These are phyloP conservation scores for Acacia crassicarpa DNA, from an alignment of 306 rosid genomes.

Conservation along the genomic window DNA sequence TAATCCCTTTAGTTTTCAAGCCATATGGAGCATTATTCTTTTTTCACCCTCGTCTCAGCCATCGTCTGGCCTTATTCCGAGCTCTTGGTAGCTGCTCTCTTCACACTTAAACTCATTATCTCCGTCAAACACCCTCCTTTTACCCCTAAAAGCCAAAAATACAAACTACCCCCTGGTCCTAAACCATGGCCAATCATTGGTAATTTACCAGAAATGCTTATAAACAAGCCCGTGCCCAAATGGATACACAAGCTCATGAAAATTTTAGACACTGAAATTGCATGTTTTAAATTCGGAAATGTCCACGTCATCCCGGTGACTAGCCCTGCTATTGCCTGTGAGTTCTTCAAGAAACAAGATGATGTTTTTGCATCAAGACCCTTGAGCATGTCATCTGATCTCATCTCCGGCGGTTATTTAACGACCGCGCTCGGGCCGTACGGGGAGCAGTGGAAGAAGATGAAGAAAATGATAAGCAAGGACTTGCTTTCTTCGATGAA, in stretches of 20 bases:
- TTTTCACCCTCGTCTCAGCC: no score
- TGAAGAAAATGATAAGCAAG: conserved; percentile 21
- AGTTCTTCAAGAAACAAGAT: conserved; percentile 37
- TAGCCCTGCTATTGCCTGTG: conserved; percentile 28
- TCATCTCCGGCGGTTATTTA: conserved; percentile 21
- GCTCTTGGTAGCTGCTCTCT: no score
- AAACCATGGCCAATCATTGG: conserved; percentile 36
- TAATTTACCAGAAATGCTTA: conserved; percentile 22
- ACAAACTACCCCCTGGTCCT: conserved; percentile 22
- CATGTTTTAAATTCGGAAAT: conserved; percentile 37
- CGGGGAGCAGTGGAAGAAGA: conserved; percentile 34
- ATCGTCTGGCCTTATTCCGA: no score
- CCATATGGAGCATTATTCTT: no score
- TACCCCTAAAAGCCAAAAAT: neutral
- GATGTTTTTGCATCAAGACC: conserved; percentile 36
- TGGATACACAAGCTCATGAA: conserved; percentile 36
- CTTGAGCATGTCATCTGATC: neutral
- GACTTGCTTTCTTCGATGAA: conserved; percentile 8
- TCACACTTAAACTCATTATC: no score
- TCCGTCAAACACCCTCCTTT: no score
- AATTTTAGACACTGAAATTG: conserved; percentile 30
- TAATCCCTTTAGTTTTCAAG: no score
- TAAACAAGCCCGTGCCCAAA: conserved; percentile 16
- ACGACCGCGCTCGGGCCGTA: neutral
- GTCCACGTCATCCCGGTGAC: conserved; percentile 33